Conservation (phyloP, 345 rosid species). For the Punica granatum region DNA sequence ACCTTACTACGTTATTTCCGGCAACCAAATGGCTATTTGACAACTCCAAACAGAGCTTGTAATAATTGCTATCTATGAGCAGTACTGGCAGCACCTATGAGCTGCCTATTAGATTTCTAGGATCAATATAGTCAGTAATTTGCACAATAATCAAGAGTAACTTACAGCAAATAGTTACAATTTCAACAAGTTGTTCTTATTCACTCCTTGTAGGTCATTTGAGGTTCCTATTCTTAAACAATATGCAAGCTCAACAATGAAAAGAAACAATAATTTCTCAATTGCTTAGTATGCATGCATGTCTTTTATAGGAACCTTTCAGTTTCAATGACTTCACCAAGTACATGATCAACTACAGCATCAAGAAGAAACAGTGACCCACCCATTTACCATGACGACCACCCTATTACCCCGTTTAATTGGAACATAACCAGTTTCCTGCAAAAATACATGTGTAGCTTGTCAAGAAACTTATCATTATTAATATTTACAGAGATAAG, state of each 20-base stretch:
- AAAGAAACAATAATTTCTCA: not conserved
- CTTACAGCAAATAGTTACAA: not conserved
- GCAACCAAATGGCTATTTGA: not conserved
- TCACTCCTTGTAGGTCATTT: not conserved
- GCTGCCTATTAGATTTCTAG: not conserved
- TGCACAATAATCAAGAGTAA: not conserved
- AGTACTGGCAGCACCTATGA: not conserved
- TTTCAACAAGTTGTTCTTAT: not conserved
- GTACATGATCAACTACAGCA: conserved; percentile 1
- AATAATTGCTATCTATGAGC: not conserved
- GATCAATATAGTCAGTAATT: not conserved
- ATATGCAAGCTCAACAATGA: not conserved
- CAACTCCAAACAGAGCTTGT: not conserved
- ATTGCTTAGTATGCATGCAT: not conserved
- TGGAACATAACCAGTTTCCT: conserved; percentile 95
- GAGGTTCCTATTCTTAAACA: not conserved
- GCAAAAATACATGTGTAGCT: conserved; percentile 24
- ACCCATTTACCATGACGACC: conserved; percentile 97
- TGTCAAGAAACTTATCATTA: not conserved
- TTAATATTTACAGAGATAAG: not conserved
- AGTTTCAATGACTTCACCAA: not conserved
- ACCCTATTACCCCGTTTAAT: conserved; percentile 84
- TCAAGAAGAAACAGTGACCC: conserved; percentile 18
- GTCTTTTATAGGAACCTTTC: not conserved
- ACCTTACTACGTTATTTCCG: not conserved